These are phyloP conservation scores for Ceratocystis smalleyi DNA, from an alignment of 2,329 filamentous ascomycete genomes.

Conservation along the genomic window DNA sequence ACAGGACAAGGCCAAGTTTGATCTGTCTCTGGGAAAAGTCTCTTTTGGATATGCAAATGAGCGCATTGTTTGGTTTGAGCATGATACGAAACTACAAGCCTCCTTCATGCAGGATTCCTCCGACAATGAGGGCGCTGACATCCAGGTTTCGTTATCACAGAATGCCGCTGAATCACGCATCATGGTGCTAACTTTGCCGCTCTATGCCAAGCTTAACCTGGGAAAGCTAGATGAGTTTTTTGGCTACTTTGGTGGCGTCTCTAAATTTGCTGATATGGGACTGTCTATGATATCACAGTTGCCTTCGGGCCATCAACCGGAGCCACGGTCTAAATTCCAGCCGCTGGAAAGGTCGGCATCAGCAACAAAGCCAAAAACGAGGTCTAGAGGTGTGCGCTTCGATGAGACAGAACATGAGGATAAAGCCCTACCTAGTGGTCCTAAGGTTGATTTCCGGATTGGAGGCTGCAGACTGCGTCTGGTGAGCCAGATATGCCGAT, in stretches of 20 bases:
- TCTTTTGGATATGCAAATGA: constrained; percentile 46
- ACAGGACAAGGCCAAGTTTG: constrained; percentile 18
- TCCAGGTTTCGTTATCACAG: constrained; percentile 38
- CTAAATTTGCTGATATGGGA: constrained; percentile 77
- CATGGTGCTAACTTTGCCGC: constrained; percentile 58
- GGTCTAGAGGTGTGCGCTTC: constrained; percentile 42
- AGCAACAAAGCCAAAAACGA: constrained; percentile 26
- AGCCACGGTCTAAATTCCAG: neutral
- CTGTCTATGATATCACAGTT: constrained; percentile 64
- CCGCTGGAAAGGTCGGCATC: neutral
- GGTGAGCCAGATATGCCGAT: constrained; percentile 59
- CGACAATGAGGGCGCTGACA: constrained; percentile 40
- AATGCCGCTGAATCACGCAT: constrained; percentile 33
- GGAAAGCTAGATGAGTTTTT: constrained; percentile 73
- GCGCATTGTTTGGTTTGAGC: constrained; percentile 48
- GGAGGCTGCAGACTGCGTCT: constrained; percentile 63
- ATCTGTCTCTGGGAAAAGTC: constrained; percentile 27
- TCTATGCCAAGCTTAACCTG: constrained; percentile 63
- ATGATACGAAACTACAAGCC: constrained; percentile 39
- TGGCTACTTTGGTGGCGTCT: constrained; percentile 77
- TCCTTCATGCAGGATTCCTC: constrained; percentile 47
- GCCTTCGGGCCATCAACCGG: constrained; percentile 28
- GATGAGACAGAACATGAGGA: constrained; percentile 35
- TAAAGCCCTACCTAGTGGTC: constrained; percentile 26
- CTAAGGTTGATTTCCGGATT: constrained; percentile 60